Conservation (phyloP, 139 green algal species). For the Nannochloris sp. region DNA sequence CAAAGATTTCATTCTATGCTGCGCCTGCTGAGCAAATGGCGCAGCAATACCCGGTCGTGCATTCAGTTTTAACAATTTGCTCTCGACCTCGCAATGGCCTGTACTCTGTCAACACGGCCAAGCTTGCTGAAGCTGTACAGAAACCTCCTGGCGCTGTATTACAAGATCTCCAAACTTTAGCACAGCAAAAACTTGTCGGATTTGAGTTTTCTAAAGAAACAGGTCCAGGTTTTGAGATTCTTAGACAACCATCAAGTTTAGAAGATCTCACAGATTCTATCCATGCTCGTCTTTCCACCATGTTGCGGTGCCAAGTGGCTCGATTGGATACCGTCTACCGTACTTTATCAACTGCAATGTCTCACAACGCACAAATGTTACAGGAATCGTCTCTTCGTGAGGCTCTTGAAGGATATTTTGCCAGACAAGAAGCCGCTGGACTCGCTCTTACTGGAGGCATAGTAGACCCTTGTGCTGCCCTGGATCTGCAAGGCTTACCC, state of each 20-base stretch:
- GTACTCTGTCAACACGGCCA: conserved; percentile 13
- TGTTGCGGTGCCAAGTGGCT: conserved; percentile 19
- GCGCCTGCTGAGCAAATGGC: conserved; percentile 13
- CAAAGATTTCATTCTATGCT: conserved; percentile 40
- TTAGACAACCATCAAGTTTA: conserved; percentile 19
- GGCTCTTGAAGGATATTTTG: conserved; percentile 48
- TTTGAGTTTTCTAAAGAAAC: conserved; percentile 45
- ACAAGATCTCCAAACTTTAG: conserved; percentile 44
- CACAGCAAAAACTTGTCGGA: conserved; percentile 38
- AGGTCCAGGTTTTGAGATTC: conserved; percentile 35
- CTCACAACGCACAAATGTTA: background rate
- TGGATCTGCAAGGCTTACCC: conserved; percentile 17
- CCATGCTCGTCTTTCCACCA: conserved; percentile 14
- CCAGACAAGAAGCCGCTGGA: background rate
- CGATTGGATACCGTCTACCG: conserved; percentile 45
- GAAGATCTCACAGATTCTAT: conserved; percentile 27
- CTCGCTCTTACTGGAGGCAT: background rate
- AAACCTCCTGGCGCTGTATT: background rate
- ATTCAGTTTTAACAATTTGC: conserved; percentile 15
- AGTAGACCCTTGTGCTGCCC: conserved; percentile 2
- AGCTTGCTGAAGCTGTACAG: conserved; percentile 2
- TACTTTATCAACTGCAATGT: conserved; percentile 16
- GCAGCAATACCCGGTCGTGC: conserved; percentile 2
- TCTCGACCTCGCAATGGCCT: conserved; percentile 22
- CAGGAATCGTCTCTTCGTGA: conserved; percentile 39